A percentile compares a stretch with the other conserved stretches of the same genome.
phyloP scores from a whole-genome alignment of 2,329 filamentous ascomycete species.

The Venturia oleaginea region DNA sequence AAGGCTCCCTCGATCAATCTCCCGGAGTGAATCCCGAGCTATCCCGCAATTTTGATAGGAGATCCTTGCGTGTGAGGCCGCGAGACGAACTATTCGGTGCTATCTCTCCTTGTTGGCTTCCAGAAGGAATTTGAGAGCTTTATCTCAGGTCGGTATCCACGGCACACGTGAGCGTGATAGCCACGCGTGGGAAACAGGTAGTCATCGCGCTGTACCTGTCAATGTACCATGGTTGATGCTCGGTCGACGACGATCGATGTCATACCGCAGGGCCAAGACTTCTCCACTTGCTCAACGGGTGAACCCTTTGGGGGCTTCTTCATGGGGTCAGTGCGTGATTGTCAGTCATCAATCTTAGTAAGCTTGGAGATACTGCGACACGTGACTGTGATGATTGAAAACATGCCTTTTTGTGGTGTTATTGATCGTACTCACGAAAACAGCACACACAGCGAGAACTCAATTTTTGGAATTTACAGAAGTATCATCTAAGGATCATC shows the following conservation, averaged over 20 bases:
- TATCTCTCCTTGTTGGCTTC: background rate
- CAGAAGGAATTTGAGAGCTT: background rate
- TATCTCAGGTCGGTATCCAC: background rate
- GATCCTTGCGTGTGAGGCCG: background rate
- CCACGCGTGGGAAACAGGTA: background rate
- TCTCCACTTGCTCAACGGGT: background rate
- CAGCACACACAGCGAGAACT: no score
- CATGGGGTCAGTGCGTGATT: background rate
- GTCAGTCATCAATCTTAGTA: background rate
- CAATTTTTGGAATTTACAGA: no score
- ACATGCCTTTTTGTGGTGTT: background rate
- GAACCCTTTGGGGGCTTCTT: background rate
- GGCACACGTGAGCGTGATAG: background rate
- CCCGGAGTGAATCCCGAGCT: background rate
- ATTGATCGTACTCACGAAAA: no score
- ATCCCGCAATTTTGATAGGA: background rate
- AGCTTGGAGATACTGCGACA: background rate
- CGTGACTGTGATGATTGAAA: background rate
- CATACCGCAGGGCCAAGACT: conserved; percentile 1
- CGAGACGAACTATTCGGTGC: background rate
- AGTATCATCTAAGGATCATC: no score
- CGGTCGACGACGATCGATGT: background rate
- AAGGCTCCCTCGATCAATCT: background rate
- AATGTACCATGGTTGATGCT: background rate
- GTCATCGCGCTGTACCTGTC: background rate